Evolutionary conservation across 371 early-diverging fungal species (phyloP).

Genomic region (Actinomucor elegans): DNA sequence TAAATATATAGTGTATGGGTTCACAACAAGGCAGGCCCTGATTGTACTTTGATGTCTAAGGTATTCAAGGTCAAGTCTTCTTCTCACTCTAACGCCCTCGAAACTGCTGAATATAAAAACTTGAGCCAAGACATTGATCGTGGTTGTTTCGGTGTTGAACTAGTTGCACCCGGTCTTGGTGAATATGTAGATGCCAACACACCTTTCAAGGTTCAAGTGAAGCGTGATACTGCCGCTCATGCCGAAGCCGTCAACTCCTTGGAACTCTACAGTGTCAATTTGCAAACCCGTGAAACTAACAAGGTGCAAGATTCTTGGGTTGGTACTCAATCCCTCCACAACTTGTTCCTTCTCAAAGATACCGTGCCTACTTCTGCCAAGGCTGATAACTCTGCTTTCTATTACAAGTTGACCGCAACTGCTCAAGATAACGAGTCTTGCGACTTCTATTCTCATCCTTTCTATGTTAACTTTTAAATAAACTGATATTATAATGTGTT

Average conservation of each 20-base stretch:
- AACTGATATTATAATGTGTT: not conserved
- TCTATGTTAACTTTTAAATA: slow-evolving; percentile 31
- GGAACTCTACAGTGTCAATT: slow-evolving; percentile 38
- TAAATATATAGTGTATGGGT: slow-evolving; percentile 37
- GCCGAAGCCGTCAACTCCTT: slow-evolving; percentile 26
- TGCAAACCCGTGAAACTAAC: slow-evolving; percentile 32
- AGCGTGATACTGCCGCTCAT: slow-evolving; percentile 46
- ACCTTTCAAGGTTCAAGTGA: slow-evolving; percentile 31
- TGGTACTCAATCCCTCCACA: slow-evolving; percentile 23
- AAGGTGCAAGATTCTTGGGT: slow-evolving; percentile 38
- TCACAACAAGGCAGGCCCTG: slow-evolving; percentile 42
- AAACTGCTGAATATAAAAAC: slow-evolving; percentile 25
- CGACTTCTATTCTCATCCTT: slow-evolving; percentile 48
- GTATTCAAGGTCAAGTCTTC: slow-evolving; percentile 43
- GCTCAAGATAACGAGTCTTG: slow-evolving; percentile 47
- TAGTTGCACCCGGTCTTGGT: slow-evolving; percentile 34
- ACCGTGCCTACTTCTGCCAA: slow-evolving; percentile 25
- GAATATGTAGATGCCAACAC: slow-evolving; percentile 23
- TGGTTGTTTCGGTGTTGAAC: slow-evolving; percentile 50
- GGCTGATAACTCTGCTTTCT: slow-evolving; percentile 39
- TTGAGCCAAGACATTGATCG: slow-evolving; percentile 39
- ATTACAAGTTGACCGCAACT: slow-evolving; percentile 38
- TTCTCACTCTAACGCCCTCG: slow-evolving; percentile 40
- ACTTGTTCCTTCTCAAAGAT: slow-evolving; percentile 45
- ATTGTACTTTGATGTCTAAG: slow-evolving; percentile 54